Conservation (phyloP, 345 rosid species). For the Pistacia atlantica region DNA sequence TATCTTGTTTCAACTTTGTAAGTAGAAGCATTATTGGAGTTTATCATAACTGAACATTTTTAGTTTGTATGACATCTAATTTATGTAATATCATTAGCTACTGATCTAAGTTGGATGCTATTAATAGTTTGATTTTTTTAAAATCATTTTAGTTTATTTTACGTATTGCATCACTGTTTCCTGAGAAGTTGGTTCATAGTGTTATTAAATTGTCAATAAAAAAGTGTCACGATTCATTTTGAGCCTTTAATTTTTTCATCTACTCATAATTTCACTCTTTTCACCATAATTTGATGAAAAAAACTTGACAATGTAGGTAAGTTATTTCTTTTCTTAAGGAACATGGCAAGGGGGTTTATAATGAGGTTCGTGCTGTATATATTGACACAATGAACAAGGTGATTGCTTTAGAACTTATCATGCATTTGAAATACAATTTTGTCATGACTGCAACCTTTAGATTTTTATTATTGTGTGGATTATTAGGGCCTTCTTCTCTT, state of each 20-base stretch:
- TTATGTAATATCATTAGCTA: not conserved
- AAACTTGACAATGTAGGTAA: constrained; percentile 57
- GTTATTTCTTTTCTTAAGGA: constrained; percentile 83
- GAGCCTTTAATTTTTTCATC: not conserved
- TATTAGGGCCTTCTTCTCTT: not conserved
- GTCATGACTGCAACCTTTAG: not conserved
- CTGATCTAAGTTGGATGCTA: not conserved
- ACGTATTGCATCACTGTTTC: not conserved
- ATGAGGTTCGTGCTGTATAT: constrained; percentile 90
- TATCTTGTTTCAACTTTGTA: not conserved
- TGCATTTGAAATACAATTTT: not conserved
- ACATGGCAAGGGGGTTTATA: constrained; percentile 86
- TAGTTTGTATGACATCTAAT: not conserved
- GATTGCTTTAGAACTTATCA: constrained; percentile 19
- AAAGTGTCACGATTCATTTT: not conserved
- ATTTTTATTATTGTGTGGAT: too few species aligned
- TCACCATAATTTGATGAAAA: constrained; percentile 7
- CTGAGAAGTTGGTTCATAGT: not conserved
- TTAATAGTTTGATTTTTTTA: constrained; percentile 25
- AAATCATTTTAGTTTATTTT: not conserved
- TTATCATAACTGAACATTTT: not conserved
- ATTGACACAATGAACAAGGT: constrained; percentile 99
- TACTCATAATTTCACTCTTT: constrained; percentile 11
- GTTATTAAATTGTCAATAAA: not conserved
- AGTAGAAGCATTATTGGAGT: not conserved